phyloP scores from a whole-genome alignment of 2,329 filamentous ascomycete genomes.

The Lanzia echinophila region DNA sequence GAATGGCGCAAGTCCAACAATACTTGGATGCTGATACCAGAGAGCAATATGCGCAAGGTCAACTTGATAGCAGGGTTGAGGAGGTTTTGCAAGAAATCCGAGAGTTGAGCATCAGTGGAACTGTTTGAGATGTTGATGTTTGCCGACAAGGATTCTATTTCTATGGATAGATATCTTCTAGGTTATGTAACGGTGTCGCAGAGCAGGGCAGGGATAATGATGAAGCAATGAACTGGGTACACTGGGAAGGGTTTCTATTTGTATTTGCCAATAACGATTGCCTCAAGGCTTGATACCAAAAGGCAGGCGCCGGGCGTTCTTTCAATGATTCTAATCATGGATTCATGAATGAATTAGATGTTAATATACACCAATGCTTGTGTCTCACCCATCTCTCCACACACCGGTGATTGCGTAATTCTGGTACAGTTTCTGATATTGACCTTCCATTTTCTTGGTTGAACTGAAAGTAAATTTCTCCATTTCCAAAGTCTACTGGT shows the following conservation, averaged over 20 bases:
- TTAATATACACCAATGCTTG: too few species aligned
- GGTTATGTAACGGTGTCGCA: neutral
- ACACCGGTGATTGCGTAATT: too few species aligned
- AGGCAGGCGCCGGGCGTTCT: neutral
- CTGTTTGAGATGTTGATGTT: conserved; percentile 40
- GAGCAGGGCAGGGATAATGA: neutral
- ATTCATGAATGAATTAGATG: too few species aligned
- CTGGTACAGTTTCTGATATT: too few species aligned
- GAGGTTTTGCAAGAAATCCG: conserved; percentile 95
- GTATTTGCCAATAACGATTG: neutral
- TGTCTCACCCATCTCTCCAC: too few species aligned
- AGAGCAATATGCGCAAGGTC: conserved; percentile 91
- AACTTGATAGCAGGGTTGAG: conserved; percentile 86
- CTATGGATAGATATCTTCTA: neutral
- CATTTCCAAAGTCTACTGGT: too few species aligned
- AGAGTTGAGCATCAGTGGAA: conserved; percentile 84
- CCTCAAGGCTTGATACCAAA: neutral
- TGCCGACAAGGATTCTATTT: conserved; percentile 1
- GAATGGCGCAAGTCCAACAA: conserved; percentile 99
- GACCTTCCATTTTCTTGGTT: too few species aligned
- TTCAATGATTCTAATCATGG: too few species aligned
- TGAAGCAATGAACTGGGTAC: conserved; percentile 6
- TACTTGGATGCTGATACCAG: conserved; percentile 92
- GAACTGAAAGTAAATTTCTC: too few species aligned
- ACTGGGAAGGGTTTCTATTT: neutral